Percentiles rank a stretch among this genome's conserved stretches.
These are phyloP conservation scores for Trichoderma parareesei DNA, from an alignment of 495 filamentous ascomycete genomes.

Conservation along the genomic window DNA sequence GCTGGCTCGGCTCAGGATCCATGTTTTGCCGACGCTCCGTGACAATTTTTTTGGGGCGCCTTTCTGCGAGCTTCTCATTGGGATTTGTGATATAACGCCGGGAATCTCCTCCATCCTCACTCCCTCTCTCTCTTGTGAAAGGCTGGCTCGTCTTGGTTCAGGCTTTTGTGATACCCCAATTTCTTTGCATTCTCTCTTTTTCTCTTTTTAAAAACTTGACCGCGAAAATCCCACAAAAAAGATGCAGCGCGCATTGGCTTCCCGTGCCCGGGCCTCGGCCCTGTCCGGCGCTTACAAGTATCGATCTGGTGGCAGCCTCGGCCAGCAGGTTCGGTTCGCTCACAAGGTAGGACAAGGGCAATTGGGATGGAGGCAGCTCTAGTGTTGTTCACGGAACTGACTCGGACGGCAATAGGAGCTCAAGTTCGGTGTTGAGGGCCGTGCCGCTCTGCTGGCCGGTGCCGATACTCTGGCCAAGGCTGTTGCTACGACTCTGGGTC, in stretches of 20 bases:
- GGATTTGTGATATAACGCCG: neutral
- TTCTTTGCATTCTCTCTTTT: constrained; percentile 15
- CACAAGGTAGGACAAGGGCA: constrained; percentile 67
- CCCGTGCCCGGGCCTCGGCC: constrained; percentile 56
- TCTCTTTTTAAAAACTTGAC: neutral
- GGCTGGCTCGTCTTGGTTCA: constrained; percentile 3
- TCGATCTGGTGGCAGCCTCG: constrained; percentile 42
- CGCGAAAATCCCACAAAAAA: constrained; percentile 14
- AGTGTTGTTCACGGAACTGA: constrained; percentile 12
- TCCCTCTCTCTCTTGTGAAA: constrained; percentile 5
- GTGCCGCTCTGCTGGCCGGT: constrained; percentile 81
- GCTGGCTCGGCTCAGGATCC: neutral
- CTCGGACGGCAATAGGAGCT: constrained; percentile 56
- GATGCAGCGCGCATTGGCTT: constrained; percentile 41
- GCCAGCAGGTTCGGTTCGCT: constrained; percentile 83
- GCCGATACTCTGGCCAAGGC: constrained; percentile 96
- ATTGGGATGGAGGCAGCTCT: constrained; percentile 14
- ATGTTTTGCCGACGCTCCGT: constrained; percentile 13
- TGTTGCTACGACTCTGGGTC: constrained; percentile 91
- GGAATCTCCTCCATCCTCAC: neutral
- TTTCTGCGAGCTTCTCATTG: constrained; percentile 1
- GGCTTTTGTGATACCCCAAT: constrained; percentile 8
- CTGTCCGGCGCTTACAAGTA: constrained; percentile 50
- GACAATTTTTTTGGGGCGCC: constrained; percentile 13
- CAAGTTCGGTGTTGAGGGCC: constrained; percentile 94